These are phyloP conservation scores for Saturnispora mendoncae DNA, from an alignment of 805 yeast species.

Conservation along the genomic window DNA sequence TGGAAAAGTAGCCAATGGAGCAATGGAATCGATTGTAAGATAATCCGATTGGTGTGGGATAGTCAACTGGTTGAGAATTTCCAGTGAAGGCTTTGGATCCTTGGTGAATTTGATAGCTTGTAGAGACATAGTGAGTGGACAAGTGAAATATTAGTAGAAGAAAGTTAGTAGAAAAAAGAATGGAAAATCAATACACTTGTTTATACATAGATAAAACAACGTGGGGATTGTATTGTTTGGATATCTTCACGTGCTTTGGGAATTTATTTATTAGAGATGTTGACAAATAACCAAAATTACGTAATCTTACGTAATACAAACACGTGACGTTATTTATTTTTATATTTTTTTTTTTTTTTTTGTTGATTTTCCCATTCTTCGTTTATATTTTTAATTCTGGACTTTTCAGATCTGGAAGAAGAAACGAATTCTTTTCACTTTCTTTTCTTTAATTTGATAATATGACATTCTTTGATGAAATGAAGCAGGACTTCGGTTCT, in stretches of 20 bases:
- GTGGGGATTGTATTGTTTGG: too few relatives aligned
- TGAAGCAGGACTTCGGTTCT: slow-evolving; percentile 65
- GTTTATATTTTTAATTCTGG: too few relatives aligned
- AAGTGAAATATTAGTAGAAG: background rate
- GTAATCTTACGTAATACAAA: background rate
- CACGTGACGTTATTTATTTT: background rate
- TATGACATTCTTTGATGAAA: slow-evolving; percentile 60
- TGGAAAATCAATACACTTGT: too few relatives aligned
- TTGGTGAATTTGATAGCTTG: slow-evolving; percentile 64
- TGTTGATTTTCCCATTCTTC: too few relatives aligned
- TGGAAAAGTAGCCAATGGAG: slow-evolving; percentile 42
- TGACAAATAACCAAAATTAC: background rate
- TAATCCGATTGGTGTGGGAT: slow-evolving; percentile 76
- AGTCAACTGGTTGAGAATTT: slow-evolving; percentile 69
- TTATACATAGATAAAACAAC: too few relatives aligned
- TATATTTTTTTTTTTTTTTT: too few relatives aligned
- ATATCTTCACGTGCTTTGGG: background rate
- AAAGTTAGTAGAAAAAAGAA: background rate
- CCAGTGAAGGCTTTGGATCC: slow-evolving; percentile 32
- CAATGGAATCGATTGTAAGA: slow-evolving; percentile 49
- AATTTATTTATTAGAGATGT: too few relatives aligned
- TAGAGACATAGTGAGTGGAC: slow-evolving; percentile 28
- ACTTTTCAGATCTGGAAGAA: background rate
- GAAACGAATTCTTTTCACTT: too few relatives aligned
- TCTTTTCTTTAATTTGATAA: too few relatives aligned